A percentile compares a stretch with the other conserved stretches of the same genome.
These are phyloP conservation scores for Infundibulicybe gibba DNA, from an alignment of 768 basidiomycete species.

Conservation along the genomic window DNA sequence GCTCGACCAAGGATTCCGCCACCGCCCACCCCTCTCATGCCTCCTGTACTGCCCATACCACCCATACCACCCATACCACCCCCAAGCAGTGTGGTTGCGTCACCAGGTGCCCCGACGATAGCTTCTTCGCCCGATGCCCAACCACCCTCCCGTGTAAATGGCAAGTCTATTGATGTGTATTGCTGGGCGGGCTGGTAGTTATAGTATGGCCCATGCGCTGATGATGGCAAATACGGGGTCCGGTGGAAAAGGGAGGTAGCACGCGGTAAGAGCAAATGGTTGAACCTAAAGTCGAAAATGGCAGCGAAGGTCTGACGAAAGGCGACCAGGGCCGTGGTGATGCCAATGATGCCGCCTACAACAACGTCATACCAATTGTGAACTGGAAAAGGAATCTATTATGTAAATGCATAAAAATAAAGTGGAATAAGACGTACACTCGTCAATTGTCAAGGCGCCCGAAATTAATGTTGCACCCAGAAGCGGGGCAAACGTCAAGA, in stretches of 20 bases:
- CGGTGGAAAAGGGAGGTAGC: slow-evolving; percentile 40
- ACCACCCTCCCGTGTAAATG: slow-evolving; percentile 42
- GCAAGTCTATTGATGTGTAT: slow-evolving; percentile 25
- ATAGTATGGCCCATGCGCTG: slow-evolving; percentile 24
- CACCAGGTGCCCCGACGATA: slow-evolving; percentile 37
- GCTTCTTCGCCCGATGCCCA: slow-evolving; percentile 36
- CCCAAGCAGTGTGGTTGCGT: slow-evolving; percentile 27
- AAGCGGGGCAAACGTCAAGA: slow-evolving; percentile 52
- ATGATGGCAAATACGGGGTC: slow-evolving; percentile 18
- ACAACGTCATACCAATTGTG: slow-evolving; percentile 60
- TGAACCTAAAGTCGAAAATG: slow-evolving; percentile 55
- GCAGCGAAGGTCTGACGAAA: slow-evolving; percentile 56
- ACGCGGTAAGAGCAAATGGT: slow-evolving; percentile 54
- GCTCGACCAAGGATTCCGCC: background rate
- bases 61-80: slow-evolving; percentile 5
- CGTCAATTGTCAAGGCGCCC: slow-evolving; percentile 53
- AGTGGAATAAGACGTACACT: slow-evolving; percentile 31
- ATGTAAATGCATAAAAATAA: background rate
- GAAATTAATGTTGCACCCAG: slow-evolving; percentile 55
- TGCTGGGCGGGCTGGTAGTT: slow-evolving; percentile 27
- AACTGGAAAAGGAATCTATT: slow-evolving; percentile 16
- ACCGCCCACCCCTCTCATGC: background rate
- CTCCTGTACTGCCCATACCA: background rate
- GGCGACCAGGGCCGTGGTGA: slow-evolving; percentile 42
- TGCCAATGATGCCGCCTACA: slow-evolving; percentile 49